Evolutionary conservation across 176 grass and related monocot genomes (phyloP).

Genomic region (Cymbopogon citratus): DNA sequence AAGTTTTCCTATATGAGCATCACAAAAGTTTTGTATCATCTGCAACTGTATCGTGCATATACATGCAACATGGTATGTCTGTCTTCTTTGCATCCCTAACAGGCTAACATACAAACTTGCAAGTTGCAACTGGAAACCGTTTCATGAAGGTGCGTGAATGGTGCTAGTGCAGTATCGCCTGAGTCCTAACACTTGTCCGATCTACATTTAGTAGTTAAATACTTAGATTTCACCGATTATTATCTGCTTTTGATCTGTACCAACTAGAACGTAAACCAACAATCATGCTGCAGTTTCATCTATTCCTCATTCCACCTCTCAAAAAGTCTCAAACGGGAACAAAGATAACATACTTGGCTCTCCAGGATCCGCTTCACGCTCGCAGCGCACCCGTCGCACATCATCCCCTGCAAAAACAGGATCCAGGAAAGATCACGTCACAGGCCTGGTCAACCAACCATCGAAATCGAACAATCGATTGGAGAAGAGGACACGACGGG

Average conservation of each 20-base stretch:
- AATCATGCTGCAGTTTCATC: not conserved
- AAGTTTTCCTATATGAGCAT: not conserved
- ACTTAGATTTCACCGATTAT: not conserved
- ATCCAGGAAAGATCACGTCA: not conserved
- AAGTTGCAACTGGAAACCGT: too few relatives aligned
- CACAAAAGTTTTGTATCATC: not conserved
- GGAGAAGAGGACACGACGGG: not conserved
- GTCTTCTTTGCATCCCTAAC: too few relatives aligned
- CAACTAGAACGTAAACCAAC: not conserved
- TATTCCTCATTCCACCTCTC: not conserved
- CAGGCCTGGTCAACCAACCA: not conserved
- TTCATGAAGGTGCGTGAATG: too few relatives aligned
- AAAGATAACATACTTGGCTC: constrained; percentile 43
- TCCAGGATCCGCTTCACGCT: constrained; percentile 91
- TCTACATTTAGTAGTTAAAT: not conserved
- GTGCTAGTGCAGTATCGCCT: too few relatives aligned
- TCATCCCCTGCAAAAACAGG: constrained; percentile 60
- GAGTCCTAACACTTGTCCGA: too few relatives aligned
- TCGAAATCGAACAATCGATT: not conserved
- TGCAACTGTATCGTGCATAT: not conserved
- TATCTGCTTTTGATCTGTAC: not conserved
- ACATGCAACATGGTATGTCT: too few relatives aligned
- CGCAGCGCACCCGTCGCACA: constrained; percentile 77
- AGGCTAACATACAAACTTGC: too few relatives aligned
- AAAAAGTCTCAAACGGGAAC: not conserved